Evolutionary conservation across 139 green algal species (phyloP).

Genomic region (Chlamydomonas sp.): DNA sequence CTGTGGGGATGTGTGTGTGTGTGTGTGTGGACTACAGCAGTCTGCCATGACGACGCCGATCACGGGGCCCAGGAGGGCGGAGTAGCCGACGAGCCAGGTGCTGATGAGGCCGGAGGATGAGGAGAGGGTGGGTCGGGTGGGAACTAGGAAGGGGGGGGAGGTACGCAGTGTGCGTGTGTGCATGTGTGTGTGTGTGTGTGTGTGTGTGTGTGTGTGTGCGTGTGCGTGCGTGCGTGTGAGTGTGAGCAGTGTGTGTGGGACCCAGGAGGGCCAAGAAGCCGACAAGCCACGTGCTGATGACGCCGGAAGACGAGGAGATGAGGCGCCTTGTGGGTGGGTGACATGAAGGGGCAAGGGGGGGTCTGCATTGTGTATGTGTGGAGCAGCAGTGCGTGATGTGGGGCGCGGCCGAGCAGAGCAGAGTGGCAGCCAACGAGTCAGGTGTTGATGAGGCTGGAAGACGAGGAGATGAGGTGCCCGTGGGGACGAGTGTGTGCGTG

Average conservation of each 20-base stretch:
- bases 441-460: too few species aligned
- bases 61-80: slow-evolving; percentile 40
- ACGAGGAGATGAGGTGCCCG: too few species aligned
- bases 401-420: too few species aligned
- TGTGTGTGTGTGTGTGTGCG: neutral
- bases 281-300: slow-evolving; percentile 28
- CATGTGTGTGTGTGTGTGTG: neutral
- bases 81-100: slow-evolving; percentile 70
- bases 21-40: too few species aligned
- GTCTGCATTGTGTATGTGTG: too few species aligned
- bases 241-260: neutral
- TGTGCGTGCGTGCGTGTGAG: neutral
- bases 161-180: too few species aligned
- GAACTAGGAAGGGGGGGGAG: neutral
- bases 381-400: too few species aligned
- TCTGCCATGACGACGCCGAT: slow-evolving; percentile 53
- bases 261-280: neutral
- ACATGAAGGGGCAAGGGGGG: too few species aligned
- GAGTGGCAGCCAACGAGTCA: too few species aligned
- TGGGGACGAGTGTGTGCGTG: too few species aligned
- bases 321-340: too few species aligned
- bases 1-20: too few species aligned
- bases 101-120: slow-evolving; percentile 59
- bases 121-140: slow-evolving; percentile 12
- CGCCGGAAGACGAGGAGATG: neutral